Conservation (phyloP, 768 basidiomycete genomes). For the Kwoniella newhampshirensis region DNA sequence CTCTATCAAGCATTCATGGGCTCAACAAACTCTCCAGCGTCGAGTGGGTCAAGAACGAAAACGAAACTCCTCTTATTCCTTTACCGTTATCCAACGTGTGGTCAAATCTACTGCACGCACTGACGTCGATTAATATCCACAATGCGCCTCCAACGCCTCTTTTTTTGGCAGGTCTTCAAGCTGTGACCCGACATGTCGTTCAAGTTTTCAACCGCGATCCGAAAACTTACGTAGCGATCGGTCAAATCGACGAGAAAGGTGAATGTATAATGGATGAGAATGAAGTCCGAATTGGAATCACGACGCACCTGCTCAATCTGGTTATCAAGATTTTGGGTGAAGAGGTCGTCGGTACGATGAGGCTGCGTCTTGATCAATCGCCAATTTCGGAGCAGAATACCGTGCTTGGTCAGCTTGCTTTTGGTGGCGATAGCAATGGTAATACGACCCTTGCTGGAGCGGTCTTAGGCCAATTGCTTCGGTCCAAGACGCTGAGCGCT, state of each 20-base stretch:
- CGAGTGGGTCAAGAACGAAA: conserved; percentile 15
- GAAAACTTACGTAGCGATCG: conserved; percentile 33
- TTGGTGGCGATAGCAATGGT: conserved; percentile 26
- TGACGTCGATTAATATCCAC: conserved; percentile 15
- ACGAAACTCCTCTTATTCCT: conserved; percentile 25
- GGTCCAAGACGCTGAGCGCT: conserved; percentile 8
- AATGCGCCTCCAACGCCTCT: conserved; percentile 11
- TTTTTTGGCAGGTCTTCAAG: conserved; percentile 22
- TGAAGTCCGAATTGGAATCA: conserved; percentile 9
- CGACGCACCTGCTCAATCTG: conserved; percentile 9
- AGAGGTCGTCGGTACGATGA: conserved; percentile 8
- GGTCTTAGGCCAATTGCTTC: conserved; percentile 35
- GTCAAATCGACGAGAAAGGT: conserved; percentile 14
- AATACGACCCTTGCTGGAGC: conserved; percentile 25
- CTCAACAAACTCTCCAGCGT: conserved; percentile 12
- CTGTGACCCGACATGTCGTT: conserved; percentile 30
- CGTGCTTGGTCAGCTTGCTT: conserved; percentile 3
- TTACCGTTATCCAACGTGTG: conserved; percentile 24
- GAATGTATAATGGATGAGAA: conserved; percentile 10
- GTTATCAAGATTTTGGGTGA: conserved; percentile 21
- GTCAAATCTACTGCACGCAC: conserved; percentile 31
- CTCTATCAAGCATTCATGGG: conserved; percentile 27
- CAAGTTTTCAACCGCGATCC: conserved; percentile 37
- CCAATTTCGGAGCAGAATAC: conserved; percentile 1
- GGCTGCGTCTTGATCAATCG: conserved; percentile 10